These are phyloP conservation scores for Solanum okadae DNA, from an alignment of 257 asterid genomes.

Conservation along the genomic window DNA sequence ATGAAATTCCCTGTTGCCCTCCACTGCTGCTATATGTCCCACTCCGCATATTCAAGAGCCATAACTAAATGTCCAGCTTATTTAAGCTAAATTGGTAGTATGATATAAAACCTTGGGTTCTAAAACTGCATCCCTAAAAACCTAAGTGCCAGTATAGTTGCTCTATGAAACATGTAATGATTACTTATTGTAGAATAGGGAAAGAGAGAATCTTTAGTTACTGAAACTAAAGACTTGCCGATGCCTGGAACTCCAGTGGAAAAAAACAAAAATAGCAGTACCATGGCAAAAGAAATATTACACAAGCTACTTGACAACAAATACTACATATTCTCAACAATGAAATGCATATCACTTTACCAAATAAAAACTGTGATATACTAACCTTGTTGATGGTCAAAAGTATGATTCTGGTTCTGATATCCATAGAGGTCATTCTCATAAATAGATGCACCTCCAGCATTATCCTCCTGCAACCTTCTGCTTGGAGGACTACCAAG, in stretches of 20 bases:
- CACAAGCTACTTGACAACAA: neutral
- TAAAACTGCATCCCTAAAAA: neutral
- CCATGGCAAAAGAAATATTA: neutral
- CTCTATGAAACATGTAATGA: neutral
- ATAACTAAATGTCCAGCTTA: neutral
- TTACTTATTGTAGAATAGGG: neutral
- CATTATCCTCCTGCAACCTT: slow-evolving; percentile 40
- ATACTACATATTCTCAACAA: neutral
- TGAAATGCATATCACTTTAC: neutral
- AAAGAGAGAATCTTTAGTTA: neutral
- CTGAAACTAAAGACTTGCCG: neutral
- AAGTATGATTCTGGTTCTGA: slow-evolving; percentile 32
- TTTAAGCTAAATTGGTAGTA: neutral
- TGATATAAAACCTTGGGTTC: neutral
- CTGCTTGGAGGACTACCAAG: slow-evolving; percentile 34
- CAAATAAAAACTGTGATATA: neutral
- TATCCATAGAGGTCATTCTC: slow-evolving; percentile 35
- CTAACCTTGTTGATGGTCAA: slow-evolving; percentile 48
- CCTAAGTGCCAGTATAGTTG: neutral
- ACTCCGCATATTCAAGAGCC: neutral
- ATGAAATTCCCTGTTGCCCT: neutral
- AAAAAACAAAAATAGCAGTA: neutral
- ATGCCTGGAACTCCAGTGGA: neutral
- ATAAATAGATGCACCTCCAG: slow-evolving; percentile 37
- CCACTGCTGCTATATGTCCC: neutral